Percentiles rank a stretch among this genome's conserved stretches.
Evolutionary conservation across 768 basidiomycete genomes (phyloP).

Genomic region (Termitomyces sp.): DNA sequence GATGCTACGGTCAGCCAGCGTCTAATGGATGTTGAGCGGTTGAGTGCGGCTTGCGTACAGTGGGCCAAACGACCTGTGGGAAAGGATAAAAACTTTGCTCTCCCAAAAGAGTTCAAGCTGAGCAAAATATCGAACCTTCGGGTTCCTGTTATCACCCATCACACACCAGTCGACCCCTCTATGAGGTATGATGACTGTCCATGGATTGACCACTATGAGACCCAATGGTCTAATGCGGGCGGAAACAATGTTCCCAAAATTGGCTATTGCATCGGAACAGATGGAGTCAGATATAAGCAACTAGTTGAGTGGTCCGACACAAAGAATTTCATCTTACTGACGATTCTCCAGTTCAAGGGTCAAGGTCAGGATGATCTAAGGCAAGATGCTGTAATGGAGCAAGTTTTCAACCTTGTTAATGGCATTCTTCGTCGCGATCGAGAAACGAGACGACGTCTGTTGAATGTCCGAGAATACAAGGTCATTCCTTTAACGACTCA

Average conservation of each 20-base stretch:
- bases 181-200: constrained; percentile 64
- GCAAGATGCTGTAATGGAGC: constrained; percentile 99
- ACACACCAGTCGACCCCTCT: constrained; percentile 66
- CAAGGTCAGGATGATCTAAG: constrained; percentile 88
- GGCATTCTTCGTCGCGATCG: constrained; percentile 67
- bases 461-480: constrained; percentile 81
- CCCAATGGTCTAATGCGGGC: constrained; percentile 60
- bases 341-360: constrained; percentile 74
- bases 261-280: constrained; percentile 58
- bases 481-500: constrained; percentile 80
- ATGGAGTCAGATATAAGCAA: constrained; percentile 69
- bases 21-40: constrained; percentile 48
- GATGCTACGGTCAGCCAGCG: constrained; percentile 35
- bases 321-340: not conserved
- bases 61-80: constrained; percentile 68
- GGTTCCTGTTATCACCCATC: constrained; percentile 83
- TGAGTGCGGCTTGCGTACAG: constrained; percentile 64
- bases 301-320: constrained; percentile 35
- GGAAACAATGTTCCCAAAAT: constrained; percentile 87
- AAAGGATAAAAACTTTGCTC: constrained; percentile 21
- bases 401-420: constrained; percentile 91
- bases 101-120: constrained; percentile 47
- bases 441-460: constrained; percentile 67
- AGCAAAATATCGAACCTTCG: constrained; percentile 45
- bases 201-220: constrained; percentile 64